phyloP scores from a whole-genome alignment of 1,139 yeast species.

The Eremothecium cymbalariae region DNA sequence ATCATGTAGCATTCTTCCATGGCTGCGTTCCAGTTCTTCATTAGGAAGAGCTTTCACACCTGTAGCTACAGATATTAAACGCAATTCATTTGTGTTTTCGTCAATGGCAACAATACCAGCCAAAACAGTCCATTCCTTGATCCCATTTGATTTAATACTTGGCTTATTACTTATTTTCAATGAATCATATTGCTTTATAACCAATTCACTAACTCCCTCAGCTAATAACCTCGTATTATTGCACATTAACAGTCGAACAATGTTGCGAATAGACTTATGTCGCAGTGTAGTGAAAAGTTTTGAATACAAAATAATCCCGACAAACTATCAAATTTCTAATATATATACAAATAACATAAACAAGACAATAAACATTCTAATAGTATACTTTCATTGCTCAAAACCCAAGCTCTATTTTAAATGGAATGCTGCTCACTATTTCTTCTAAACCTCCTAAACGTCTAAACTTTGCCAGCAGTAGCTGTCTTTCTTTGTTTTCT shows the following conservation, averaged over 20 bases:
- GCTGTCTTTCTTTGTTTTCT: conserved; percentile 32
- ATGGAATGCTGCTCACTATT: conserved; percentile 38
- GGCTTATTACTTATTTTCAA: conserved; percentile 51
- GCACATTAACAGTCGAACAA: neutral
- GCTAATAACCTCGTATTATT: conserved; percentile 13
- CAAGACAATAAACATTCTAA: too few species aligned
- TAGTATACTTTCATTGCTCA: too few species aligned
- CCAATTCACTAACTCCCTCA: conserved; percentile 30
- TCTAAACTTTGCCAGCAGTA: conserved; percentile 33
- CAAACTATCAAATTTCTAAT: too few species aligned
- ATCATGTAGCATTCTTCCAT: conserved; percentile 69
- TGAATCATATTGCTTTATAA: conserved; percentile 29
- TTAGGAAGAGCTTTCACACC: conserved; percentile 79
- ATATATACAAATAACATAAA: too few species aligned
- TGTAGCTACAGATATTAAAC: conserved; percentile 53
- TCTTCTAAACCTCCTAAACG: conserved; percentile 41
- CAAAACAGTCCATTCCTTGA: conserved; percentile 73
- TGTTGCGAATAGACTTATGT: neutral
- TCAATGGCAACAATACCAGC: conserved; percentile 59
- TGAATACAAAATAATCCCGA: too few species aligned
- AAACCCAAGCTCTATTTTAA: conserved; percentile 38
- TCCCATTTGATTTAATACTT: conserved; percentile 48
- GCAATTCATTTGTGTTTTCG: conserved; percentile 15
- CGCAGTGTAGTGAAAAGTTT: neutral
- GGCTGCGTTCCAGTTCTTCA: conserved; percentile 33